Evolutionary conservation across 805 yeast species (phyloP).

Genomic region (Kodamaea restingae): DNA sequence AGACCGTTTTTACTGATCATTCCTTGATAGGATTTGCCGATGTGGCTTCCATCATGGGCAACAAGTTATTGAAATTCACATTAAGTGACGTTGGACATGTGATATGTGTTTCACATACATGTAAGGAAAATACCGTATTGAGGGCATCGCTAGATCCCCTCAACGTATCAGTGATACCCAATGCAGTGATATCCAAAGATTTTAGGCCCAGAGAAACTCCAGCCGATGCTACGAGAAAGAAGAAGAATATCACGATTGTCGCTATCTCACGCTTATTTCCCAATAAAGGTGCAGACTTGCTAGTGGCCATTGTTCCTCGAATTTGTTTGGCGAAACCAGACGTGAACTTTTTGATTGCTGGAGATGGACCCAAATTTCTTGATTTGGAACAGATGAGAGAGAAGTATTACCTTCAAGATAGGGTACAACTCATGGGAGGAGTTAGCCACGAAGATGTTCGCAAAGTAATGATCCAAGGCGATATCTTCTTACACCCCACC

Average conservation of each 20-base stretch:
- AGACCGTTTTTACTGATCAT: slow-evolving; percentile 92
- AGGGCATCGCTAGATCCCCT: slow-evolving; percentile 79
- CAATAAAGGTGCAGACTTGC: slow-evolving; percentile 92
- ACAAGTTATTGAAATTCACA: slow-evolving; percentile 79
- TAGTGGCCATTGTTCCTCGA: slow-evolving; percentile 79
- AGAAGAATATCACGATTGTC: slow-evolving; percentile 66
- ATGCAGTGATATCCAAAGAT: slow-evolving; percentile 85
- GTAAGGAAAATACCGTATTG: slow-evolving; percentile 91
- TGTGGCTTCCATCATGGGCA: slow-evolving; percentile 76
- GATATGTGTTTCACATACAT: slow-evolving; percentile 94
- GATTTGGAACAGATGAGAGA: slow-evolving; percentile 96
- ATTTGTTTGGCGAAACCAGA: slow-evolving; percentile 61
- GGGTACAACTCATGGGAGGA: slow-evolving; percentile 81
- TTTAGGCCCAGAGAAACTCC: slow-evolving; percentile 47
- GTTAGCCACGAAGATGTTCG: slow-evolving; percentile 90
- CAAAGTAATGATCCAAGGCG: slow-evolving; percentile 89
- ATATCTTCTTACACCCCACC: slow-evolving; percentile 89
- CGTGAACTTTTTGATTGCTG: slow-evolving; percentile 84
- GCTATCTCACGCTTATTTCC: slow-evolving; percentile 89
- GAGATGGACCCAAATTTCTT: slow-evolving; percentile 93
- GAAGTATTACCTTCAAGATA: slow-evolving; percentile 73
- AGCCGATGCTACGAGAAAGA: slow-evolving; percentile 7
- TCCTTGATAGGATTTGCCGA: slow-evolving; percentile 92
- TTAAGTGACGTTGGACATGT: slow-evolving; percentile 85
- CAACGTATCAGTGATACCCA: slow-evolving; percentile 85